Evolutionary conservation across 306 rosid genomes (phyloP).

Genomic region (Alnus glutinosa): DNA sequence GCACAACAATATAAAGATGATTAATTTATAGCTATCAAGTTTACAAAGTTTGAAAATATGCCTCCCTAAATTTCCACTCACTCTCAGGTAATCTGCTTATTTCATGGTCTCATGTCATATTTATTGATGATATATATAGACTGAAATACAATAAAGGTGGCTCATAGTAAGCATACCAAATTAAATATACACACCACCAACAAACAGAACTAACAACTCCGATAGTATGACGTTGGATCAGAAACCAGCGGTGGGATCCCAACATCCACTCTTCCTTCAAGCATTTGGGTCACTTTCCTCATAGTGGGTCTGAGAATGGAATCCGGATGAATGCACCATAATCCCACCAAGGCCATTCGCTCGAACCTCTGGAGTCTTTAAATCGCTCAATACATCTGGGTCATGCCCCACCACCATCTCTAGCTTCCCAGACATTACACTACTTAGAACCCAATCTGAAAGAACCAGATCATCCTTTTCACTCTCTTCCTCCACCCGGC

Average conservation of each 20-base stretch:
- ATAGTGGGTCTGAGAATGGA: slow-evolving; percentile 38
- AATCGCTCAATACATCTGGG: slow-evolving; percentile 33
- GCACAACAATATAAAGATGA: too few species aligned
- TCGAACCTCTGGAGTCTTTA: slow-evolving; percentile 43
- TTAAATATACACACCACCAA: background rate
- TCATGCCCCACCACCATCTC: slow-evolving; percentile 31
- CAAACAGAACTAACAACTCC: slow-evolving; percentile 11
- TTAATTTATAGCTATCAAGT: too few species aligned
- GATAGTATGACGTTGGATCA: slow-evolving; percentile 18
- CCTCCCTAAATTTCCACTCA: background rate
- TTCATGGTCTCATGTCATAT: background rate
- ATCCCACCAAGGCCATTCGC: slow-evolving; percentile 39
- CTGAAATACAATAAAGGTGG: background rate
- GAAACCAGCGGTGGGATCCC: slow-evolving; percentile 40
- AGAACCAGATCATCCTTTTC: slow-evolving; percentile 28
- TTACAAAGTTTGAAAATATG: too few species aligned
- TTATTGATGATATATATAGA: background rate
- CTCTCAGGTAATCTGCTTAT: background rate
- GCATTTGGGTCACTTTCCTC: slow-evolving; percentile 43
- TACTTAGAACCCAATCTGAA: slow-evolving; percentile 30
- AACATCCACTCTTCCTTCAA: slow-evolving; percentile 35
- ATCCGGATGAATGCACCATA: slow-evolving; percentile 41
- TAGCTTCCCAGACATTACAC: slow-evolving; percentile 19
- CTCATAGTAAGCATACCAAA: background rate
- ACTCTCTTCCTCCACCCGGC: slow-evolving; percentile 20